Evolutionary conservation across 2,329 filamentous ascomycete genomes (phyloP).

Genomic region (Delphinella strobiligena): DNA sequence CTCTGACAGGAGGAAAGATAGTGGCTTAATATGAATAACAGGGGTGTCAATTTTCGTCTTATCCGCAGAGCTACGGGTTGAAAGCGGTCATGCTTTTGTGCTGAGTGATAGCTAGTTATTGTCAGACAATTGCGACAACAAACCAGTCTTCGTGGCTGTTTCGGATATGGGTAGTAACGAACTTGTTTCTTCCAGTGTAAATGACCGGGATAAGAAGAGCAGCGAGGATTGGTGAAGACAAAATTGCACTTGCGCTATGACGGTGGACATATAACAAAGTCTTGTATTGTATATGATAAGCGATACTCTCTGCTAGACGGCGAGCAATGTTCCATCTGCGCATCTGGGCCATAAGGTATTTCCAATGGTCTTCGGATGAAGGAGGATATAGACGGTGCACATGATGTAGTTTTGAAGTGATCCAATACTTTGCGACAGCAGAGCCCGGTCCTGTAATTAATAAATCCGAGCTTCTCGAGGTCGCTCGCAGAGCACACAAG

Average conservation of each 20-base stretch:
- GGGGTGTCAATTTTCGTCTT: slow-evolving; percentile 4
- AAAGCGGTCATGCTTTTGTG: slow-evolving; percentile 5
- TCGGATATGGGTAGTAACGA: neutral
- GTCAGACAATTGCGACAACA: neutral
- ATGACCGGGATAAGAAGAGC: neutral
- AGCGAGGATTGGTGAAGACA: neutral
- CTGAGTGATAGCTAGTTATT: slow-evolving; percentile 2
- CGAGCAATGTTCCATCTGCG: slow-evolving; percentile 5
- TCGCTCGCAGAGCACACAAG: slow-evolving; percentile 1
- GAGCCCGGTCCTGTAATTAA: slow-evolving; percentile 2
- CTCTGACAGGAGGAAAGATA: slow-evolving; percentile 4
- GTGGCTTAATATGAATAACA: slow-evolving; percentile 4
- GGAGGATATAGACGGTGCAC: slow-evolving; percentile 2
- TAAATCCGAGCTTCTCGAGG: slow-evolving; percentile 1
- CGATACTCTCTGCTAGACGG: slow-evolving; percentile 4
- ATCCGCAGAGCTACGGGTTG: slow-evolving; percentile 5
- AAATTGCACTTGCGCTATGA: neutral
- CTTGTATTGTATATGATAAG: slow-evolving; percentile 7
- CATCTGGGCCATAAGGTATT: slow-evolving; percentile 2
- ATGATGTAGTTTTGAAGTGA: slow-evolving; percentile 3
- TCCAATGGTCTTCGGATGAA: slow-evolving; percentile 6
- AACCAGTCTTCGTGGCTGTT: too few species aligned
- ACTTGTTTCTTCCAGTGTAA: neutral
- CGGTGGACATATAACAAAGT: slow-evolving; percentile 5
- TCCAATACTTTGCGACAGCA: slow-evolving; percentile 6